These are phyloP conservation scores for Fraxinus quadrangulata DNA, from an alignment of 257 asterid species.

Conservation along the genomic window DNA sequence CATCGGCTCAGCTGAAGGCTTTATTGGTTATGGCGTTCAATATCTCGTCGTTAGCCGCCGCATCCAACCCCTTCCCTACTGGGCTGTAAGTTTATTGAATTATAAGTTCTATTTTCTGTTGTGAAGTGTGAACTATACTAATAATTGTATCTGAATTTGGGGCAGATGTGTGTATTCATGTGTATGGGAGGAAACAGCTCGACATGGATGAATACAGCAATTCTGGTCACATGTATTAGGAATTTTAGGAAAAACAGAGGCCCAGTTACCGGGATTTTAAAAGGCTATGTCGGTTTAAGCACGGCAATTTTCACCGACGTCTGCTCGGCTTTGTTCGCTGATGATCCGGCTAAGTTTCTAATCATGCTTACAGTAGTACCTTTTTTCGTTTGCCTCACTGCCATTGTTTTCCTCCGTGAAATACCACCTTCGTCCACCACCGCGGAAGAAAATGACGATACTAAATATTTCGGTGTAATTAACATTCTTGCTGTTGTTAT, in stretches of 20 bases:
- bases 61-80: slow-evolving; percentile 85
- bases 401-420: slow-evolving; percentile 84
- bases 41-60: slow-evolving; percentile 92
- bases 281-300: slow-evolving; percentile 92
- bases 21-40: slow-evolving; percentile 90
- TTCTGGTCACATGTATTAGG: slow-evolving; percentile 37
- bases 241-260: slow-evolving; percentile 35
- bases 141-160: slow-evolving; percentile 15
- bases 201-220: slow-evolving; percentile 40
- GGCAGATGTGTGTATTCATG: slow-evolving; percentile 78
- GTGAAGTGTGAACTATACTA: background rate
- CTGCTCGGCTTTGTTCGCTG: slow-evolving; percentile 81
- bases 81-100: slow-evolving; percentile 53
- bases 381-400: slow-evolving; percentile 65
- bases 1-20: slow-evolving; percentile 81
- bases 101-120: background rate
- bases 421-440: slow-evolving; percentile 75
- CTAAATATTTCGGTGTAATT: slow-evolving; percentile 67
- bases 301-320: slow-evolving; percentile 94
- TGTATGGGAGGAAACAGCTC: slow-evolving; percentile 57
- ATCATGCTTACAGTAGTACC: slow-evolving; percentile 74
- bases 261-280: slow-evolving; percentile 74
- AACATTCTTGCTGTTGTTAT: slow-evolving; percentile 67
- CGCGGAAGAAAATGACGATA: slow-evolving; percentile 63
- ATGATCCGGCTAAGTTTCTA: slow-evolving; percentile 76